phyloP scores from a whole-genome alignment of 2,329 filamentous ascomycete species.

The Mycocentrospora acerina region DNA sequence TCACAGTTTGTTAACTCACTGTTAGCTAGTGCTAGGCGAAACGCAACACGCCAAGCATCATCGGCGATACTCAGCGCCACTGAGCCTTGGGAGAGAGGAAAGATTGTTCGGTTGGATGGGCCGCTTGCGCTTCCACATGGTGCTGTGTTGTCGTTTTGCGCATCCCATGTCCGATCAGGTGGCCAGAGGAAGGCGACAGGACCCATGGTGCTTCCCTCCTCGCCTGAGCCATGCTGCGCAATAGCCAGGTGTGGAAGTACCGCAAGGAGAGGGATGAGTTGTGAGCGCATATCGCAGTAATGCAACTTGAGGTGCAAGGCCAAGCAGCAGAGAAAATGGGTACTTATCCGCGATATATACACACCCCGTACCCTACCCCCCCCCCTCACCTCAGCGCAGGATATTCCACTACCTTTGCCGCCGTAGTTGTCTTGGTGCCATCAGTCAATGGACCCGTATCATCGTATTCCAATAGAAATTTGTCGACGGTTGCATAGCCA shows the following conservation, averaged over 20 bases:
- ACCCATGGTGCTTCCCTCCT: constrained; percentile 48
- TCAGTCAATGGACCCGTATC: too few species aligned
- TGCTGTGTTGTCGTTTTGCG: constrained; percentile 56
- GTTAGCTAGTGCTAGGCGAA: constrained; percentile 56
- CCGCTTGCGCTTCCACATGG: constrained; percentile 58
- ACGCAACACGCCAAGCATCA: constrained; percentile 56
- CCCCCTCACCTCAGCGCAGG: too few species aligned
- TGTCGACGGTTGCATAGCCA: too few species aligned
- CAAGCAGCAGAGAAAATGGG: background rate
- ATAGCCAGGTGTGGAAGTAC: constrained; percentile 2
- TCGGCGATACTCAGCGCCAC: constrained; percentile 60
- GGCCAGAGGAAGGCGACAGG: constrained; percentile 65
- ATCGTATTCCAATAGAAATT: too few species aligned
- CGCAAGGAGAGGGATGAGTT: constrained; percentile 1
- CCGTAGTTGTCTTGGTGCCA: too few species aligned
- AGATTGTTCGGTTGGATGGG: constrained; percentile 55
- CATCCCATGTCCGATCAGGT: constrained; percentile 57
- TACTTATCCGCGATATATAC: too few species aligned
- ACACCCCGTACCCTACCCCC: too few species aligned
- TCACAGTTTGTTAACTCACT: constrained; percentile 40
- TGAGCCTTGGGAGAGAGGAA: constrained; percentile 58
- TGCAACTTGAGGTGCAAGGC: background rate
- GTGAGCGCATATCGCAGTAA: constrained; percentile 13
- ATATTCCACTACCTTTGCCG: too few species aligned
- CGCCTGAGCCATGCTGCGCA: constrained; percentile 30